A percentile compares a stretch with the other conserved stretches of the same genome.
These are phyloP conservation scores for Striga hermonthica DNA, from an alignment of 305 asterid genomes.

Conservation along the genomic window DNA sequence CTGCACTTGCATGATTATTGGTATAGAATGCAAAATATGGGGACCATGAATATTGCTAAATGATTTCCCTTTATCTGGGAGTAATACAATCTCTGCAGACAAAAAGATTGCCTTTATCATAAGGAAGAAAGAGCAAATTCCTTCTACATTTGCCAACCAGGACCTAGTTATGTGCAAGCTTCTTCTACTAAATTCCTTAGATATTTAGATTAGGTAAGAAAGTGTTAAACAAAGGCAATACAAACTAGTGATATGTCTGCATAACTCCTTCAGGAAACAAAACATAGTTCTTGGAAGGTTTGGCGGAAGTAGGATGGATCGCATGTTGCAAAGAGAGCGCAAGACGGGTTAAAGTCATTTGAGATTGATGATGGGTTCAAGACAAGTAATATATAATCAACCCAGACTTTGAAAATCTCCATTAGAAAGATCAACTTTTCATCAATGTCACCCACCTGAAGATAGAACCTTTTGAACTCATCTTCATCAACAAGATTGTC, in stretches of 20 bases:
- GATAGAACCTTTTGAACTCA: slow-evolving; percentile 95
- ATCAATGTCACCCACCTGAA: slow-evolving; percentile 81
- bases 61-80: not conserved
- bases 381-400: slow-evolving; percentile 22
- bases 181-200: slow-evolving; percentile 13
- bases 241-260: slow-evolving; percentile 11
- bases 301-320: slow-evolving; percentile 21
- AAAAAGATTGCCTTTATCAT: not conserved
- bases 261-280: slow-evolving; percentile 10
- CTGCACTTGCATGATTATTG: slow-evolving; percentile 8
- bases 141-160: slow-evolving; percentile 2
- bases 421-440: slow-evolving; percentile 23
- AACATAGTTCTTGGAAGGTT: not conserved
- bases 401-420: slow-evolving; percentile 25
- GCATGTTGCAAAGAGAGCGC: slow-evolving; percentile 12
- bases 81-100: not conserved
- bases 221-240: not conserved
- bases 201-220: slow-evolving; percentile 21
- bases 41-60: not conserved
- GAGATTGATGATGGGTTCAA: slow-evolving; percentile 22
- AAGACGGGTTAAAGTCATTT: slow-evolving; percentile 18
- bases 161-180: slow-evolving; percentile 16
- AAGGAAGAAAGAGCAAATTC: too few relatives aligned
- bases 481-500: slow-evolving; percentile 95
- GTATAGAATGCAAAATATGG: slow-evolving; percentile 7